phyloP scores from a whole-genome alignment of 2,329 filamentous ascomycete genomes.

The Aureobasidium zeae region DNA sequence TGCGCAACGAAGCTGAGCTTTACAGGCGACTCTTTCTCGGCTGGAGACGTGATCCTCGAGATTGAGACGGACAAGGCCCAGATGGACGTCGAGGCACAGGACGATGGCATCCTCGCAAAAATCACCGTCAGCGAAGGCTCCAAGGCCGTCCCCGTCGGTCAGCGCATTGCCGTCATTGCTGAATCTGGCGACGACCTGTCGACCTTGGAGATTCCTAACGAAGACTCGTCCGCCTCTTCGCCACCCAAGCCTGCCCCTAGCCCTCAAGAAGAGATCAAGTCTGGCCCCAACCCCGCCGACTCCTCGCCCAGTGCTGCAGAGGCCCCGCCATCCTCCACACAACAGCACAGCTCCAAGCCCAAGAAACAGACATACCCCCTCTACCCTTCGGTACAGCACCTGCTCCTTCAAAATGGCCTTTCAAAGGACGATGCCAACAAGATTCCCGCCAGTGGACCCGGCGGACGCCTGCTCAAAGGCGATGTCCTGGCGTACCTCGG shows the following conservation, averaged over 20 bases:
- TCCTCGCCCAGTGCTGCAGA: slow-evolving; percentile 20
- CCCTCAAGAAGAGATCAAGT: slow-evolving; percentile 20
- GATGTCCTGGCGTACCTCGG: slow-evolving; percentile 89
- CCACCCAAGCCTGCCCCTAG: slow-evolving; percentile 25
- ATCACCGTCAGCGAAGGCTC: slow-evolving; percentile 64
- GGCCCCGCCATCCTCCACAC: slow-evolving; percentile 22
- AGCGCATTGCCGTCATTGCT: slow-evolving; percentile 72
- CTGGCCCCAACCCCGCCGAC: slow-evolving; percentile 19
- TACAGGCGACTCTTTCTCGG: slow-evolving; percentile 61
- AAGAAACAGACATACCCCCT: slow-evolving; percentile 61
- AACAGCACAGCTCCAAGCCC: slow-evolving; percentile 14
- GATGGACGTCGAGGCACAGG: slow-evolving; percentile 90
- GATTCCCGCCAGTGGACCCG: slow-evolving; percentile 80
- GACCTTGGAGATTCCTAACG: slow-evolving; percentile 64
- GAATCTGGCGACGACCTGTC: slow-evolving; percentile 72
- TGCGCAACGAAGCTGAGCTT: slow-evolving; percentile 19
- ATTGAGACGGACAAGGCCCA: slow-evolving; percentile 92
- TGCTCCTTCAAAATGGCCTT: slow-evolving; percentile 71
- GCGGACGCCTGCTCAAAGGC: slow-evolving; percentile 83
- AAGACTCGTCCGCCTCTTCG: slow-evolving; percentile 44
- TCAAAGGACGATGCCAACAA: slow-evolving; percentile 65
- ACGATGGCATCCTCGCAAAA: slow-evolving; percentile 78
- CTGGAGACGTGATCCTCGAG: slow-evolving; percentile 80
- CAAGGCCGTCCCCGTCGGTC: slow-evolving; percentile 69
- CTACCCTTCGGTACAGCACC: slow-evolving; percentile 72